Evolutionary conservation across 805 yeast species (phyloP).

Genomic region (Yueomyces sinensis): DNA sequence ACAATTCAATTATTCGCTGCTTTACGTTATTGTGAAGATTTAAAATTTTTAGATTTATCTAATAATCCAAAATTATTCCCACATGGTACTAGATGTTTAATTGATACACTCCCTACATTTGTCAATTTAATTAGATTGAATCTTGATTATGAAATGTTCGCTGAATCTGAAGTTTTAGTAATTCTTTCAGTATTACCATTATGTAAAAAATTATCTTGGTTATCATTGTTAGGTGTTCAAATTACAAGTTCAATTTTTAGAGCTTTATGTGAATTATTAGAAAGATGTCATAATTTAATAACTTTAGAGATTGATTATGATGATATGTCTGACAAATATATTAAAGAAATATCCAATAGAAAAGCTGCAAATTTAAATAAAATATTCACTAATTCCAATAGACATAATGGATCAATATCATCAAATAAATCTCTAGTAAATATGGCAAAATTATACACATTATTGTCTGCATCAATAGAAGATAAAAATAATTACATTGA

Average conservation of each 20-base stretch:
- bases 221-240: slow-evolving; percentile 58
- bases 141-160: slow-evolving; percentile 55
- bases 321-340: slow-evolving; percentile 41
- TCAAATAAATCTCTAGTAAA: slow-evolving; percentile 33
- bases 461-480: slow-evolving; percentile 29
- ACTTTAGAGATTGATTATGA: slow-evolving; percentile 55
- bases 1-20: slow-evolving; percentile 30
- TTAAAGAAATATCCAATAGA: slow-evolving; percentile 58
- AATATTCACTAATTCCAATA: too few relatives aligned
- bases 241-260: slow-evolving; percentile 48
- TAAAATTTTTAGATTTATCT: slow-evolving; percentile 67
- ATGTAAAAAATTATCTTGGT: slow-evolving; percentile 47
- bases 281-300: slow-evolving; percentile 46
- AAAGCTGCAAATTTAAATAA: too few relatives aligned
- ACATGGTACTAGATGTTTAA: slow-evolving; percentile 34
- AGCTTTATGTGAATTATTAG: slow-evolving; percentile 55
- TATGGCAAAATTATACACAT: slow-evolving; percentile 35
- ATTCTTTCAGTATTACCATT: slow-evolving; percentile 62
- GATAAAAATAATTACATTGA: slow-evolving; percentile 16
- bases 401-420: slow-evolving; percentile 19
- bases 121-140: slow-evolving; percentile 51
- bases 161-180: slow-evolving; percentile 40
- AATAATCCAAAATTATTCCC: slow-evolving; percentile 65
- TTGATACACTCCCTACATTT: slow-evolving; percentile 58
- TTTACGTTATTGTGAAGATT: slow-evolving; percentile 39